Percentiles rank a stretch among this genome's conserved stretches.
These are phyloP conservation scores for Daldinia decipiens DNA, from an alignment of 495 filamentous ascomycete genomes.

Conservation along the genomic window DNA sequence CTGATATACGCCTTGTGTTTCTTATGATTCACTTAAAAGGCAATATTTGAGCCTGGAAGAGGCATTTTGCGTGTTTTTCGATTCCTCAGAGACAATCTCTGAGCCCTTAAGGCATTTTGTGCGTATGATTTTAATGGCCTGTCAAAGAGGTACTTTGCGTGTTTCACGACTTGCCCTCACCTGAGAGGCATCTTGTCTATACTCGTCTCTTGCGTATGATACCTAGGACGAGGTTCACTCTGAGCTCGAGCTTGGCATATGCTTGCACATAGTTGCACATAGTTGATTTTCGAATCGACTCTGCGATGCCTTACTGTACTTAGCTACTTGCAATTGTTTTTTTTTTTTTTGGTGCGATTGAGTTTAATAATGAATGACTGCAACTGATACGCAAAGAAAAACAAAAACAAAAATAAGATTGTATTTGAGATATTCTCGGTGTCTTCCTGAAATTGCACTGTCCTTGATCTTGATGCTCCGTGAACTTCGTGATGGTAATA, in stretches of 20 bases:
- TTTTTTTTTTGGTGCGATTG: background rate
- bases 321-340: background rate
- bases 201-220: slow-evolving; percentile 2
- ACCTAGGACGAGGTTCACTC: background rate
- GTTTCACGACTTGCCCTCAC: background rate
- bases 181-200: slow-evolving; percentile 3
- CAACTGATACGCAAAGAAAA: background rate
- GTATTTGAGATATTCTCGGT: background rate
- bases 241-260: background rate
- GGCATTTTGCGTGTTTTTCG: background rate
- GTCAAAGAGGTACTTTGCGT: background rate
- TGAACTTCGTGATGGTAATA: background rate
- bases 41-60: background rate
- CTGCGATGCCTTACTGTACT: background rate
- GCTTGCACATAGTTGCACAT: background rate
- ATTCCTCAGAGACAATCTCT: background rate
- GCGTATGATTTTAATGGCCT: background rate
- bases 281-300: background rate
- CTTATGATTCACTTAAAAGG: background rate
- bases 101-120: background rate
- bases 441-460: background rate
- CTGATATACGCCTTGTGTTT: background rate
- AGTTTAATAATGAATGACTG: background rate
- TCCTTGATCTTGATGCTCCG: background rate
- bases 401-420: background rate